Percentiles rank a stretch among this genome's conserved stretches.
phyloP scores from a whole-genome alignment of 106 monocot genomes.

The Acorus calamus region DNA sequence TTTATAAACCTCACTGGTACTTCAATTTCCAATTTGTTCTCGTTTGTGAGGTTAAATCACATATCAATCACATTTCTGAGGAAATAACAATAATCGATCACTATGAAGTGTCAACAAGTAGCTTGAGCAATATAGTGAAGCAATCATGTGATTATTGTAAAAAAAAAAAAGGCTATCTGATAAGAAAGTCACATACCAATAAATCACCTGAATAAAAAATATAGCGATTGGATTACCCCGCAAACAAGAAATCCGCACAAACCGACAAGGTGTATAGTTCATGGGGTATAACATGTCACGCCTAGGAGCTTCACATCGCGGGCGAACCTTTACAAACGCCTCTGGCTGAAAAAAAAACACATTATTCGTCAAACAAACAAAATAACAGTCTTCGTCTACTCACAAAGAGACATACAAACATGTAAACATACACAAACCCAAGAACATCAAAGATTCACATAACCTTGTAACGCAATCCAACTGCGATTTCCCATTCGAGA shows the following conservation, averaged over 20 bases:
- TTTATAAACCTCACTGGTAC: no score
- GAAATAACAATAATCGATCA: no score
- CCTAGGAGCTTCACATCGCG: slow-evolving; percentile 93
- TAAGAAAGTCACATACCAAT: neutral
- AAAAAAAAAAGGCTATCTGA: neutral
- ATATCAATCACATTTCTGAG: no score
- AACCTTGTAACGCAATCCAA: slow-evolving; percentile 85
- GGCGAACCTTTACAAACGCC: slow-evolving; percentile 82
- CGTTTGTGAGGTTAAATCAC: no score
- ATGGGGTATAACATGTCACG: slow-evolving; percentile 84
- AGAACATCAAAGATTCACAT: neutral
- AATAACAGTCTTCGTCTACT: neutral
- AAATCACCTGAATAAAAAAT: slow-evolving; percentile 88
- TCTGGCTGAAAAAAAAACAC: slow-evolving; percentile 62
- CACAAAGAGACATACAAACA: neutral
- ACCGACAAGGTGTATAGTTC: slow-evolving; percentile 88
- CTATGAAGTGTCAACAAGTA: no score
- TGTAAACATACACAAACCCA: neutral
- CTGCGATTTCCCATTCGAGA: slow-evolving; percentile 92
- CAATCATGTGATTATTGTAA: neutral
- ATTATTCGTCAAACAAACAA: neutral
- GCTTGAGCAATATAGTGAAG: no score
- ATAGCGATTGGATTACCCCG: slow-evolving; percentile 95
- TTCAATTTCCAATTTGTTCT: no score
- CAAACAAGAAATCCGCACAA: slow-evolving; percentile 88